Conservation (phyloP, 805 yeast species). For the Wickerhamomyces xylosicus region DNA sequence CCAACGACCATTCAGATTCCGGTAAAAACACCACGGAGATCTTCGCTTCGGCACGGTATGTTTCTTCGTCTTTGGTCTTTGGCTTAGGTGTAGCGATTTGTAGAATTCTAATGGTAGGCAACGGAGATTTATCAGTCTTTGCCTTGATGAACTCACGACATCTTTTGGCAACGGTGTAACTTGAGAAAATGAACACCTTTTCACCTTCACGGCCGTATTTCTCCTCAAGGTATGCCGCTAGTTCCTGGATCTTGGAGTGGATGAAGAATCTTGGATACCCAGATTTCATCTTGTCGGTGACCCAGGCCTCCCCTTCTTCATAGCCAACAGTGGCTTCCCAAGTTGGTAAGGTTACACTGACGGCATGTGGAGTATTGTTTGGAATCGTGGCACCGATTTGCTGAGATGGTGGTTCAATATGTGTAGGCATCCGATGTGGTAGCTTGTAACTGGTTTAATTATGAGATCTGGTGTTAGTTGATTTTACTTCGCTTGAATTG, state of each 20-base stretch:
- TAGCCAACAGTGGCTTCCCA: slow-evolving; percentile 93
- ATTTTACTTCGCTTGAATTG: too few relatives aligned
- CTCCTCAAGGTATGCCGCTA: slow-evolving; percentile 41
- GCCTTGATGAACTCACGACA: slow-evolving; percentile 70
- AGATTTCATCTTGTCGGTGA: slow-evolving; percentile 62
- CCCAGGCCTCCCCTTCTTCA: slow-evolving; percentile 83
- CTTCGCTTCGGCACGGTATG: slow-evolving; percentile 51
- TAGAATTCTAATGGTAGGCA: slow-evolving; percentile 45
- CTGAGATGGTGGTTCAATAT: slow-evolving; percentile 15
- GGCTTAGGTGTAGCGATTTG: slow-evolving; percentile 70
- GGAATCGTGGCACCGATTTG: slow-evolving; percentile 80
- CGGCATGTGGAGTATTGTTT: slow-evolving; percentile 83
- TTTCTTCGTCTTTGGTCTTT: slow-evolving; percentile 42
- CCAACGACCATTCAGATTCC: slow-evolving; percentile 48
- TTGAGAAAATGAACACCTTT: slow-evolving; percentile 63
- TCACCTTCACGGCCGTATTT: slow-evolving; percentile 80
- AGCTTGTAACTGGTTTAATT: too few relatives aligned
- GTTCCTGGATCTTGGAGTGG: slow-evolving; percentile 49
- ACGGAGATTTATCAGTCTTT: slow-evolving; percentile 17
- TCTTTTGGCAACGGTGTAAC: slow-evolving; percentile 69
- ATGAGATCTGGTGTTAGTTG: too few relatives aligned
- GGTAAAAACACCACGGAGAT: slow-evolving; percentile 70
- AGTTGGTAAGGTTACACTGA: slow-evolving; percentile 88
- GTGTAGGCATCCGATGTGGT: neutral
- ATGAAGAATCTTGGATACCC: slow-evolving; percentile 88